Base-by-base conservation (phyloP, 495 filamentous ascomycete genomes). In the Aspergillus asperescens region DNA sequence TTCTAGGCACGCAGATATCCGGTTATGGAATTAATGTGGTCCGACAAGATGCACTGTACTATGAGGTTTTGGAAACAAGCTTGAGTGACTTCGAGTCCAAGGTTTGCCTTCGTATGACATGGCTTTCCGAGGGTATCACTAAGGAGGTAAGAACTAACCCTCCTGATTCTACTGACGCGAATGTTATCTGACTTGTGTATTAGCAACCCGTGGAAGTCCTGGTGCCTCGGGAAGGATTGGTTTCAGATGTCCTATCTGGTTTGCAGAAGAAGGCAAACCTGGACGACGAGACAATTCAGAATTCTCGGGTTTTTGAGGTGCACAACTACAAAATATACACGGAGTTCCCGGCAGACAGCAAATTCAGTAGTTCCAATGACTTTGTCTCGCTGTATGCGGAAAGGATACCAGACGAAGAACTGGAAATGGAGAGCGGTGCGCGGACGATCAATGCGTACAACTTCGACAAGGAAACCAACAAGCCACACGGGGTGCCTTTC, bases 61-160 rank as follows among this genome's bases (percentile, higher is more conserved):
- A 89, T 56, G 93, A 99, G 66, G 78, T 96, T 13, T 72, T 99
- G 24, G 93, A 99, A 40, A 90, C 95, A 72, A 95, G 88, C 53
- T 71, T 99, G 41, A 89, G 86, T 43, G 94, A 99, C 63, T 77
- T 90, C 29, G 94, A 99, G 58, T 91, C 85, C 24, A 91, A 93
- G 71, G 96, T 91, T 67, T 77, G 66, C 49, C 67, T 96, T 55
- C 90, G 87, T 63, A 70, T 99, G 34, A 86, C 77, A 6, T 89
- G 85, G 81, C 75, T 99, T 32, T 85, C 83, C 20, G 94, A 99
- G 51, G 93, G 94, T 20, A 86, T 96, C 54, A 77, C 80, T 5
- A 97, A 96, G 74, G 89, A 95, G 72, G 87, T 89, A 70, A 67
- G 77, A 28, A n/a, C n/a, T n/a, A n/a, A n/a, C n/a, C 71, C 7